phyloP scores from a whole-genome alignment of 805 yeast genomes.

The Sugiyamaella lignohabitans region DNA sequence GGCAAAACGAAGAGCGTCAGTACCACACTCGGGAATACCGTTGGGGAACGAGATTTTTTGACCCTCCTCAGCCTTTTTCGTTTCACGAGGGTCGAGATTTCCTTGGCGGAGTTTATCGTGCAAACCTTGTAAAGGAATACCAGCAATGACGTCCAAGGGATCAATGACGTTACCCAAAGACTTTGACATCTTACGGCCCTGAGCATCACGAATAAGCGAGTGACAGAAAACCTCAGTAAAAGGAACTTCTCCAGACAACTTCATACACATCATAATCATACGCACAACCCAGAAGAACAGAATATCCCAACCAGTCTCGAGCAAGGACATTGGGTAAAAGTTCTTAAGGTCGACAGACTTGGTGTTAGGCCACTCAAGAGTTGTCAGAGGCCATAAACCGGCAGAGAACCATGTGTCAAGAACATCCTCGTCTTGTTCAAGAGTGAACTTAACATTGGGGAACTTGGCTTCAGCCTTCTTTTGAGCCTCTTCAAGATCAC shows the following conservation, averaged over 20 bases:
- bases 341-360: constrained; percentile 62
- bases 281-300: constrained; percentile 98
- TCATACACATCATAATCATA: constrained; percentile 87
- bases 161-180: constrained; percentile 95
- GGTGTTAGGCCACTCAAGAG: constrained; percentile 85
- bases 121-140: constrained; percentile 72
- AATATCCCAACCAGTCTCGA: constrained; percentile 99
- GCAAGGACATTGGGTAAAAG: constrained; percentile 86
- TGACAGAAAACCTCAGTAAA: constrained; percentile 97
- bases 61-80: constrained; percentile 80
- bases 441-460: constrained; percentile 59
- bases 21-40: constrained; percentile 99
- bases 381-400: constrained; percentile 96
- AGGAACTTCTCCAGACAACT: constrained; percentile 73
- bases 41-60: constrained; percentile 86
- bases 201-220: constrained; percentile 97
- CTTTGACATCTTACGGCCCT: constrained; percentile 98
- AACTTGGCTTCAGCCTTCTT: constrained; percentile 70
- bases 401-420: constrained; percentile 98
- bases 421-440: constrained; percentile 96
- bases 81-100: constrained; percentile 83
- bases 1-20: constrained; percentile 97
- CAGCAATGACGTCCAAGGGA: constrained; percentile 88
- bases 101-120: constrained; percentile 73
- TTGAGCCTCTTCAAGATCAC: constrained; percentile 74